Evolutionary conservation across 306 rosid genomes (phyloP).

Genomic region (Begonia masoniana): DNA sequence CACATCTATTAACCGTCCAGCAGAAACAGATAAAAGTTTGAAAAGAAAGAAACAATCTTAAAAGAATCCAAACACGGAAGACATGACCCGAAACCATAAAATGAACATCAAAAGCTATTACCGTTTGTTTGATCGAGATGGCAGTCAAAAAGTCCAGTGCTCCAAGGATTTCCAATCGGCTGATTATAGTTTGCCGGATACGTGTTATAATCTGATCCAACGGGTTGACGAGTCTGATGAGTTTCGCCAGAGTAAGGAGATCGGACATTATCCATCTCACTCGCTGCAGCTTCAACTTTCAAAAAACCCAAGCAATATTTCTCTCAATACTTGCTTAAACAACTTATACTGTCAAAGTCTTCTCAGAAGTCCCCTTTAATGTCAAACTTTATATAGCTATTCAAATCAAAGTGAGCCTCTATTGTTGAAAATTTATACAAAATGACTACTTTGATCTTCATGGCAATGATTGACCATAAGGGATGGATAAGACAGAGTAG

Average conservation of each 20-base stretch:
- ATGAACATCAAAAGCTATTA: conserved; percentile 11
- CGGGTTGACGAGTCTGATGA: conserved; percentile 10
- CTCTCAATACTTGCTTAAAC: background rate
- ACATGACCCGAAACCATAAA: background rate
- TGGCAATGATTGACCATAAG: background rate
- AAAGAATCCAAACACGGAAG: no score
- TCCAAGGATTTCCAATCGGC: conserved; percentile 39
- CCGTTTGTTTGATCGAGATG: conserved; percentile 54
- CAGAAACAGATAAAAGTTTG: no score
- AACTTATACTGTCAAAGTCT: background rate
- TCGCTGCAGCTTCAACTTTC: background rate
- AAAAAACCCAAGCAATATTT: conserved; percentile 8
- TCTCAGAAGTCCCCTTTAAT: background rate
- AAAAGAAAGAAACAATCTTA: no score
- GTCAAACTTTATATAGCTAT: no score
- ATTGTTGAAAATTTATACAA: no score
- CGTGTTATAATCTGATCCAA: conserved; percentile 15
- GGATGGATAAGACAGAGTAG: background rate
- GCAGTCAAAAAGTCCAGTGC: conserved; percentile 52
- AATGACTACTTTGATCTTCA: no score
- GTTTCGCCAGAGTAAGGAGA: conserved; percentile 8
- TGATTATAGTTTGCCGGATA: conserved; percentile 7
- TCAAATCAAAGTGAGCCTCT: no score
- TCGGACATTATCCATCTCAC: conserved; percentile 14
- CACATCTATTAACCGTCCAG: no score